Evolutionary conservation across 2,329 filamentous ascomycete genomes (phyloP), one percentile per base, ranked within the genome.

Genomic region (Trichoderma guizhouense): DNA sequence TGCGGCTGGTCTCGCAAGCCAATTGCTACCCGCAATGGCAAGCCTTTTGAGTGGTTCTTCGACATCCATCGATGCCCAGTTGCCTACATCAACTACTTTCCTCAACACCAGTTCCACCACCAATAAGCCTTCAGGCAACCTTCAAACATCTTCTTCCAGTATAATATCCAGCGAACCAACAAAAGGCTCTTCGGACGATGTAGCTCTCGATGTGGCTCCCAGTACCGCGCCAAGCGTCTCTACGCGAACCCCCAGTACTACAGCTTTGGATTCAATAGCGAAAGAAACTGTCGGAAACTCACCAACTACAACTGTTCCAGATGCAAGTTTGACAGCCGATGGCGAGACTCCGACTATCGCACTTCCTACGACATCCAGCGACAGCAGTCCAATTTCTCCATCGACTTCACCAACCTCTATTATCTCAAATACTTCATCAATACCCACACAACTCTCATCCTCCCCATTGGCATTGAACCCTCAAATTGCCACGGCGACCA

Each of bases 51-150:
- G 79, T 76, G 83, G 84, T 72, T 84, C 85, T 73, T 82, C 86
- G 72, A 88, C 86, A 69, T 84, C 79, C 63, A 81, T 88, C 69
- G 86, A 85, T 66, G 85, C 83, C 78, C 83, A 83, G 79, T 88
- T 74, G 68, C 72, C 64, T 57, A 72, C 72, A 73, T 74, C 73
- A 53, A 69, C 75, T 28, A 65, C 72, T 21, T 60, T 71, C 30
- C 32, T 34, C 58, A 71, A 60, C 34, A 34, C 26, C 66, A 63
- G 71, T 36, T 72, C 63, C 15, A 28, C 26, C 21, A 8, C 39
- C 39, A 68, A 26, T 26, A 62, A 36, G n/a, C 36, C 53, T 28
- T 36, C 62, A 4, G 30, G 15, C 21, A 51, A 30, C 24, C n/a
- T n/a, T 18, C 14, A 32, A 32, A 3, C 24, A 9, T 34, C 70